Percentiles rank a stretch among this genome's conserved stretches.
phyloP scores from a whole-genome alignment of 1,284 basidiomycete species.

The Exobasidium rhododendri region DNA sequence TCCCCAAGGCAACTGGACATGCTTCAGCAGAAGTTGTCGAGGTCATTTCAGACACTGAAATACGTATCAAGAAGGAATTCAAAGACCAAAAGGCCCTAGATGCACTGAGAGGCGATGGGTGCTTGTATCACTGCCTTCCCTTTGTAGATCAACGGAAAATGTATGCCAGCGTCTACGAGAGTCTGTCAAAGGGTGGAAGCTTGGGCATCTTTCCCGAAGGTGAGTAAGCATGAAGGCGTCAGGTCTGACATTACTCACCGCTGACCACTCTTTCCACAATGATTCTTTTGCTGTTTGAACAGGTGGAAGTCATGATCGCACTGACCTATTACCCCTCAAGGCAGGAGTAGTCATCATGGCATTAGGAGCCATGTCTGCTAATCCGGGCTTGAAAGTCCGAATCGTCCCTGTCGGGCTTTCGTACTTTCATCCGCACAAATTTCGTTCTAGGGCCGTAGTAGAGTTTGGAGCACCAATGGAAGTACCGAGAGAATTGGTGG shows the following conservation, averaged over 20 bases:
- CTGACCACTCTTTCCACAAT: not conserved
- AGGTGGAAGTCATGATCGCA: slow-evolving; percentile 53
- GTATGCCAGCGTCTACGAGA: slow-evolving; percentile 89
- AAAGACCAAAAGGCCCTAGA: slow-evolving; percentile 48
- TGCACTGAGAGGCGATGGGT: slow-evolving; percentile 46
- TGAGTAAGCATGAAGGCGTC: slow-evolving; percentile 20
- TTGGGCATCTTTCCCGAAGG: slow-evolving; percentile 58
- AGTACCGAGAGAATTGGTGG: slow-evolving; percentile 78
- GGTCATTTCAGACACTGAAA: slow-evolving; percentile 80
- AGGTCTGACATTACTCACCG: not conserved
- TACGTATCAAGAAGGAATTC: slow-evolving; percentile 80
- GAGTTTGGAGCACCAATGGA: slow-evolving; percentile 92
- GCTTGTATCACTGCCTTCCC: slow-evolving; percentile 48
- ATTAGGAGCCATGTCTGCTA: slow-evolving; percentile 54
- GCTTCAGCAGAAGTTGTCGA: slow-evolving; percentile 79
- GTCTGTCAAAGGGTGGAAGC: slow-evolving; percentile 78
- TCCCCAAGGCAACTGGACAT: slow-evolving; percentile 78
- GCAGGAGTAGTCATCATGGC: slow-evolving; percentile 55
- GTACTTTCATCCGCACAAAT: slow-evolving; percentile 56
- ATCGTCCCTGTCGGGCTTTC: slow-evolving; percentile 54
- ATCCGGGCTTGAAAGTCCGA: slow-evolving; percentile 46
- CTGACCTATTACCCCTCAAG: slow-evolving; percentile 53
- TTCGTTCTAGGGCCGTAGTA: slow-evolving; percentile 65
- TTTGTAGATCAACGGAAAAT: slow-evolving; percentile 85
- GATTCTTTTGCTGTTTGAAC: too few species aligned